These are phyloP conservation scores for Geotrichum phurueaensis DNA, from an alignment of 1,139 yeast species.

Conservation along the genomic window DNA sequence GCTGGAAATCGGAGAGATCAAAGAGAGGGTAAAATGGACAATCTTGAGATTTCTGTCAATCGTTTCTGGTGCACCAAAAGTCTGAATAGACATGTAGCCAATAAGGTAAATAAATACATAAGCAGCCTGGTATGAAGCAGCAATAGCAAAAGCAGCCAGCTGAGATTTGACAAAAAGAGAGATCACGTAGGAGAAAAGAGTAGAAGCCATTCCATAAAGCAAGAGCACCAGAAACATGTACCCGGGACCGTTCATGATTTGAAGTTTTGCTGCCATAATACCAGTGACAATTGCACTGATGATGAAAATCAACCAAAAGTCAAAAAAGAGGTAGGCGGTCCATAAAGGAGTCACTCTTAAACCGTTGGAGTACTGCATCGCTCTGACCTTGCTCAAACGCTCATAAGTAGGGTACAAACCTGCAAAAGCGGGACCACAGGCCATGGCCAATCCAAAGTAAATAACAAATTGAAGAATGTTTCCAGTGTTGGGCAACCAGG, in stretches of 20 bases:
- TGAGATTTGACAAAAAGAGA: constrained; percentile 34
- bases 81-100: constrained; percentile 31
- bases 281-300: constrained; percentile 29
- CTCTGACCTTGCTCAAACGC: constrained; percentile 34
- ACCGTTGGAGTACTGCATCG: constrained; percentile 39
- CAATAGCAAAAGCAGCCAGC: constrained; percentile 36
- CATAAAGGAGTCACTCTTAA: constrained; percentile 35
- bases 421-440: constrained; percentile 36
- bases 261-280: constrained; percentile 27
- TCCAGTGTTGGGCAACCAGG: constrained; percentile 33
- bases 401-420: constrained; percentile 37
- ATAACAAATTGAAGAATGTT: constrained; percentile 34
- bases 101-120: constrained; percentile 33
- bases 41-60: constrained; percentile 25
- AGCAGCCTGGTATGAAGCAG: constrained; percentile 34
- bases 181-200: constrained; percentile 30
- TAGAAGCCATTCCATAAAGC: constrained; percentile 33
- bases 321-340: constrained; percentile 33
- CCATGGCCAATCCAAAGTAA: constrained; percentile 35
- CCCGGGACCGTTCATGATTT: constrained; percentile 31
- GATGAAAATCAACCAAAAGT: constrained; percentile 26
- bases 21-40: constrained; percentile 31
- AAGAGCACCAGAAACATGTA: constrained; percentile 32
- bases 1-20: constrained; percentile 32
- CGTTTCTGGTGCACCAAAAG: constrained; percentile 30